phyloP scores from a whole-genome alignment of 331 rosid species.

The Pyracantha coccinea region DNA sequence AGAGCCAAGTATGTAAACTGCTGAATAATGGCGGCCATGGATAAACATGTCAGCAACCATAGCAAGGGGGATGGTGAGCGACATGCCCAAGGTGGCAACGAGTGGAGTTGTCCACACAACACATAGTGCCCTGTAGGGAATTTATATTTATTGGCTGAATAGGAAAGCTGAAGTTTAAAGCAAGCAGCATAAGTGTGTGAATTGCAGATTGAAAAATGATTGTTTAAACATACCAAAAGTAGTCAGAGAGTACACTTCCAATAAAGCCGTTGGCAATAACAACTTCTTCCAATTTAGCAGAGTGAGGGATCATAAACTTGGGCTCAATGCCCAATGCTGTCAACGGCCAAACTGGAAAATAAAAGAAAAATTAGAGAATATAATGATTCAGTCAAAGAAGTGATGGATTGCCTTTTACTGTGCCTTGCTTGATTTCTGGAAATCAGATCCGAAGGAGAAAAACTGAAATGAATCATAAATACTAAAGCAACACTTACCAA shows the following conservation, averaged over 20 bases:
- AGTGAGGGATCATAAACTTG: constrained; percentile 71
- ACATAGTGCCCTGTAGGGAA: constrained; percentile 62
- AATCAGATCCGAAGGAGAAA: background rate
- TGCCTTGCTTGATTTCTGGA: constrained; percentile 2
- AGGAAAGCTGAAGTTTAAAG: constrained; percentile 11
- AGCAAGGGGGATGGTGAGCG: constrained; percentile 97
- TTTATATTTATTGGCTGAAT: background rate
- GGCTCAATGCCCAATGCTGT: constrained; percentile 93
- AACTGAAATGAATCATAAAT: background rate
- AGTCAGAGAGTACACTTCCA: constrained; percentile 93
- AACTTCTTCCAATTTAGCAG: constrained; percentile 66
- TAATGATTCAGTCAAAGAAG: constrained; percentile 1
- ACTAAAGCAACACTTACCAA: constrained; percentile 35
- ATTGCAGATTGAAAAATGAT: background rate
- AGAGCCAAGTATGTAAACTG: constrained; percentile 85
- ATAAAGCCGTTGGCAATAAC: constrained; percentile 86
- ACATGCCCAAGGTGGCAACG: constrained; percentile 98
- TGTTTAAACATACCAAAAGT: constrained; percentile 58
- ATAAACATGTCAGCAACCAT: constrained; percentile 96
- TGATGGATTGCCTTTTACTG: background rate
- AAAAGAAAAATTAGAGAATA: constrained; percentile 1
- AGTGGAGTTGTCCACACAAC: constrained; percentile 98
- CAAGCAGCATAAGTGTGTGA: constrained; percentile 11
- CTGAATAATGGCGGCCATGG: constrained; percentile 95
- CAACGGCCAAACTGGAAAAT: constrained; percentile 76